Base-by-base conservation (phyloP, 768 basidiomycete species). In the Amanita exitialis region DNA sequence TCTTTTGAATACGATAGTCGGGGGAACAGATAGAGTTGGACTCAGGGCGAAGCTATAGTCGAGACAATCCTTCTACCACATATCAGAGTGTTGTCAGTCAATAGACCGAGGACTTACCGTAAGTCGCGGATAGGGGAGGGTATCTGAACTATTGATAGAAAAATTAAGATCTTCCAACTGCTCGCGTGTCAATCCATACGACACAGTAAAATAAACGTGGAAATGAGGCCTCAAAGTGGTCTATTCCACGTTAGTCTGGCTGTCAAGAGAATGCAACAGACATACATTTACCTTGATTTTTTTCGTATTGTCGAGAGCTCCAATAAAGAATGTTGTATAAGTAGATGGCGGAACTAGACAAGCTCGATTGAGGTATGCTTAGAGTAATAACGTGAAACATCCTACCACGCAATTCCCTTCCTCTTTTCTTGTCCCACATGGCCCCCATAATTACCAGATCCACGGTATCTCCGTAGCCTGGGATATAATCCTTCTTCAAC, bases 401-500 rank as follows among this genome's bases (percentile, higher is more conserved):
- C 67, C 35, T 47, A 88, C 90, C 90, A 64, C 83, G 67, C 5
- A 96, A 70, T 47, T 85, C 83, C 48, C 89, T 67, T 3, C 76
- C 93, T 7, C 93, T 75, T 32, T 83, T 76, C 59, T 82, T 83
- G 50, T 90, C 86, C 88, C 90, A 93, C 0, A 75, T 68, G 16
- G 82, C 90, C 1, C 79, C 93, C 16, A 95, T 66, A 30, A 95
- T 61, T 3, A 81, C 80, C 51, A 95, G 73, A 62, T 93, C 90
- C 13, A 93, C 57, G 4, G 79, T 75, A 63, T 97, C 93, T 0
- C 90, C 90, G 41, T 85, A 75, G 3, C 85, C 85, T 1, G 82
- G 80, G 35, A 97, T 90, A 55, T 95, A 95, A 62, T 97, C 93
- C 60, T 76, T 80, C 70, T 92, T 90, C 44, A 90, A 59, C 67